Evolutionary conservation across 176 grass and related monocot species (phyloP), one percentile per base, ranked within the genome.

Genomic region (Eleusine coracana): DNA sequence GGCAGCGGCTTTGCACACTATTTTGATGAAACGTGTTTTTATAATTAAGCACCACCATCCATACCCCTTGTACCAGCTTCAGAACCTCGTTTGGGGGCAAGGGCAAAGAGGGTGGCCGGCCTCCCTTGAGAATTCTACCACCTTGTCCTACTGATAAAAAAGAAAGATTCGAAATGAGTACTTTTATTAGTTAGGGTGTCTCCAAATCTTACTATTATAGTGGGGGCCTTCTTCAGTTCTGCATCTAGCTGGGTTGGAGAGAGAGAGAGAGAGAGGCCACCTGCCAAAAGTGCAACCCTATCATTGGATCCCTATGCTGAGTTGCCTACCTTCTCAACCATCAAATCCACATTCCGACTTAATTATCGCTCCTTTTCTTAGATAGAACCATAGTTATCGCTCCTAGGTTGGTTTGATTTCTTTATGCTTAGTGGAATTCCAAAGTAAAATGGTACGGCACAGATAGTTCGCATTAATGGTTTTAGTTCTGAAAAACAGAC

Each of bases 401-500:
- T 87, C n/a, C 66, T 87, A 83, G 55, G 56, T 45, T 77, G 79
- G 66, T 36, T 65, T 39, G 23, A 44, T 54, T 82, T 77, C 16
- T 87, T 87, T 82, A 82, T 62, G 62, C 40, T 75, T 70, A 82
- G 79, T 77, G 79, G 86, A 59, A 77, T 42, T 59, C n/a, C 15
- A 71, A 82, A 87, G 79, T 75, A 39, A 69, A 63, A 76, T 71
- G 68, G 46, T 70, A 86, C 80, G 66, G 82, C 58, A 62, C 64
- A 74, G 51, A 80, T 59, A 85, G n/a, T 93, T 84, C 76, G 52
- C 50, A 10, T 44, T 61, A 80, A 73, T 65, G 60, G 10, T 66
- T 73, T 64, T 61, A 40, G 28, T 76, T 52, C 14, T 31, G 49
- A 13, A 54, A 37, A 29, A 71, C 52, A 1, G 39, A 77, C 71